Evolutionary conservation across 1,284 basidiomycete genomes (phyloP), one percentile per base, ranked within the genome.

Genomic region (Exsudoporus floridanus): DNA sequence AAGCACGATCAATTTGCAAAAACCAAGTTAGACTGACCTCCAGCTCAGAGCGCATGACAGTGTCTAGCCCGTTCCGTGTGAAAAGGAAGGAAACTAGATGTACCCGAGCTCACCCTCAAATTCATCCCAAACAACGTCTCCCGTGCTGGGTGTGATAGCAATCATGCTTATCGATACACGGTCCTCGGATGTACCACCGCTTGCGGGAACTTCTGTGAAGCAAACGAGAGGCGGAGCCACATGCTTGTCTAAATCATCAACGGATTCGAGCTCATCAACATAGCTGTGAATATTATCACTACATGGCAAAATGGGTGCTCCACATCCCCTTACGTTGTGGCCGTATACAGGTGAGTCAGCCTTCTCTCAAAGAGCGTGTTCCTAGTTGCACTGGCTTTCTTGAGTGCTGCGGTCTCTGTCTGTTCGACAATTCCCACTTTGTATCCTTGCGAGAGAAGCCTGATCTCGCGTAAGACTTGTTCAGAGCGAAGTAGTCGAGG

Each of bases 371-470:
- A 99, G 0, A 91, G 86, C 0, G 82, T 79, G 63, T 88, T 91
- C 44, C 86, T 80, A 57, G 88, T 95, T 51, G 93, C 90, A 52
- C 93, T 81, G 4, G 80, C 85, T 69, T 95, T 97, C 74, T 99
- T 98, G 49, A 99, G 77, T 0, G 96, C 96, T 0, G 96, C 92
- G 0, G 96, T 98, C 73, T 99, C 96, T 4, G 80, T 84, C 70
- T 98, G 96, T n/a, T 87, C 81, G 1, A 97, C 86, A 12, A 99
- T 84, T 10, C 96, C 96, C 45, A 99, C 83, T 71, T 93, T 92
- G 69, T 94, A 80, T 0, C 95, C 95, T 49, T 86, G 82, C 1
- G 90, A 86, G 38, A 98, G 80, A 31, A 98, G 78, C 59, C 92
- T 94, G 46, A 27, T 41, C 19, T 16, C 16, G 14, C 25, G 36